Percentiles rank a stretch among this genome's conserved stretches.
These are phyloP conservation scores for Stephania yunnanensis DNA, from an alignment of 164 flowering plant genomes.

Conservation along the genomic window DNA sequence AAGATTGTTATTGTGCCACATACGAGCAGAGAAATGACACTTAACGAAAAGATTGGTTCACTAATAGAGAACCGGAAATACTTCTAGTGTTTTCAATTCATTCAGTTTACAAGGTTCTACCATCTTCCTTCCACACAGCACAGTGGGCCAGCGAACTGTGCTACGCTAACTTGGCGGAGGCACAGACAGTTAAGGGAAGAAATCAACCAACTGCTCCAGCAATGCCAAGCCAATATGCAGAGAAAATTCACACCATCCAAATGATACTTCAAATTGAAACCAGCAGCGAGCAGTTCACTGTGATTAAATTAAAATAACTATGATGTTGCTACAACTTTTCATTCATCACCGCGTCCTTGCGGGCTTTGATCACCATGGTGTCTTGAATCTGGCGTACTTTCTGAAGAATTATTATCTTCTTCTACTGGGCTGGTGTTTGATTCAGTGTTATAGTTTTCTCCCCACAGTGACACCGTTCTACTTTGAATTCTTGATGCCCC, in stretches of 20 bases:
- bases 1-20: neutral
- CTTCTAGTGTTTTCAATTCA: neutral
- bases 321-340: neutral
- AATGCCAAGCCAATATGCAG: neutral
- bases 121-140: neutral
- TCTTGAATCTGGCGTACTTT: neutral
- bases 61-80: neutral
- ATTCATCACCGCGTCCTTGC: neutral
- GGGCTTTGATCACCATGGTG: neutral
- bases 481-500: slow-evolving; percentile 31
- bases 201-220: neutral
- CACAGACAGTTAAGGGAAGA: neutral
- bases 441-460: slow-evolving; percentile 44
- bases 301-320: neutral
- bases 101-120: neutral
- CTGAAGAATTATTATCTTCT: neutral
- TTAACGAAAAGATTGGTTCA: neutral
- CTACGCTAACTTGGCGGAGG: neutral
- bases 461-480: slow-evolving; percentile 50
- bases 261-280: neutral
- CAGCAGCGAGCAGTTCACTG: neutral
- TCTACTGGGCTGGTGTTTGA: neutral
- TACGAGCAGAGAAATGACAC: neutral
- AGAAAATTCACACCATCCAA: neutral
- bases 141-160: neutral